Evolutionary conservation across 2,329 filamentous ascomycete species (phyloP).

Genomic region (Rhynchosporium graminicola): DNA sequence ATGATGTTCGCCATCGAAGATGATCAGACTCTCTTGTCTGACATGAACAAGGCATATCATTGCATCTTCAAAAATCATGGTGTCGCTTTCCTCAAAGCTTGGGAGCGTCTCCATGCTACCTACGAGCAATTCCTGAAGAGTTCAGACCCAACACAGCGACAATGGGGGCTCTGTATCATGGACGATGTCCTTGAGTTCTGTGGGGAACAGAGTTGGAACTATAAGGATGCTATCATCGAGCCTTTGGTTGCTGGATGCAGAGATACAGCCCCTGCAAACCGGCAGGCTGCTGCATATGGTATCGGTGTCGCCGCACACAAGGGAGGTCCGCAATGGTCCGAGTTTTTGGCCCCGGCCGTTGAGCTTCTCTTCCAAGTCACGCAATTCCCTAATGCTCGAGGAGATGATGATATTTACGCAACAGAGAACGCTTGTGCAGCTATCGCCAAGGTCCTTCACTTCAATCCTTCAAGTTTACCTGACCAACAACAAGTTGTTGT

Average conservation of each 20-base stretch:
- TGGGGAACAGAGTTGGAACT: conserved; percentile 82
- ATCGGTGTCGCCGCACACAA: conserved; percentile 94
- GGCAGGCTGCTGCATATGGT: conserved; percentile 94
- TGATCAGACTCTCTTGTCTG: conserved; percentile 91
- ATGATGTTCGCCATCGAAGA: conserved; percentile 91
- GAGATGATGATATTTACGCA: conserved; percentile 92
- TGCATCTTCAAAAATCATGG: conserved; percentile 98
- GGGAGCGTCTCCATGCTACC: conserved; percentile 82
- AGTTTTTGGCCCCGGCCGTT: conserved; percentile 79
- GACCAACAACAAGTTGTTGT: conserved; percentile 74
- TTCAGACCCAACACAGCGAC: conserved; percentile 82
- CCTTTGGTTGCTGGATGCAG: conserved; percentile 84
- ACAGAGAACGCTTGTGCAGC: conserved; percentile 97
- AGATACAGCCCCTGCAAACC: conserved; percentile 84
- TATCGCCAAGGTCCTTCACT: conserved; percentile 95
- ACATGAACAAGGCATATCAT: conserved; percentile 99
- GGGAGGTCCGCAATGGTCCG: conserved; percentile 82
- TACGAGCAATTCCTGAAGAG: conserved; percentile 85
- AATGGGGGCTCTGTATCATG: conserved; percentile 99
- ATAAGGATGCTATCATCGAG: conserved; percentile 81
- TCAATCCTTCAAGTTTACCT: conserved; percentile 74
- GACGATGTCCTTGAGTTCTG: conserved; percentile 98
- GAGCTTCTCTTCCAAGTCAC: conserved; percentile 84
- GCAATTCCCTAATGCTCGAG: conserved; percentile 76
- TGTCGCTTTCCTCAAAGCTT: conserved; percentile 77